These are phyloP conservation scores for Diaporthe longicolla DNA, from an alignment of 2,329 filamentous ascomycete genomes.

Conservation along the genomic window DNA sequence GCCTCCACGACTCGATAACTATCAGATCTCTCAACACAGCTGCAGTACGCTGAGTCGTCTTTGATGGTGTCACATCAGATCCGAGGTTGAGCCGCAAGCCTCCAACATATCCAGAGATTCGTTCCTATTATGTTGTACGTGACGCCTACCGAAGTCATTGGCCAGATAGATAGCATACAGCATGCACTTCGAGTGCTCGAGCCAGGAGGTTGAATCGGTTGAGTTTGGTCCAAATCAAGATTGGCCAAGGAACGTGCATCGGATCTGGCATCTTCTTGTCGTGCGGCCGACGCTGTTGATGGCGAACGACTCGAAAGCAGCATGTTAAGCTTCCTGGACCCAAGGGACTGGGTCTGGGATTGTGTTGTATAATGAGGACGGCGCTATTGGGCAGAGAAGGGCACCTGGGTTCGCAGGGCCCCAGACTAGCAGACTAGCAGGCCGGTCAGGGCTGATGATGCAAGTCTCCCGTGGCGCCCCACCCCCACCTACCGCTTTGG, in stretches of 20 bases:
- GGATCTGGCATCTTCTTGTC: constrained; percentile 23
- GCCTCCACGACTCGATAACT: not conserved
- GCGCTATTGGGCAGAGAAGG: not conserved
- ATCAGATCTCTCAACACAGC: not conserved
- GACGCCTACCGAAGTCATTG: not conserved
- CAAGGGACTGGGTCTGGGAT: not conserved
- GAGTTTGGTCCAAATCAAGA: constrained; percentile 9
- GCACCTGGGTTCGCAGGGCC: no score
- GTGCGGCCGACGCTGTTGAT: not conserved
- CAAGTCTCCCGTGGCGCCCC: constrained; percentile 15
- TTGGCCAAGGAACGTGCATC: constrained; percentile 17
- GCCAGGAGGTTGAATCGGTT: constrained; percentile 17
- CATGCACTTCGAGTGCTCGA: not conserved
- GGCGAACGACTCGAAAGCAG: constrained; percentile 11
- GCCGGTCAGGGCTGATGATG: constrained; percentile 12
- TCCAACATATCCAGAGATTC: not conserved
- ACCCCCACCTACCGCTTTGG: constrained; percentile 33
- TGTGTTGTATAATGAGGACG: constrained; percentile 9
- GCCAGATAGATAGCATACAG: no score
- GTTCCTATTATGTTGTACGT: not conserved
- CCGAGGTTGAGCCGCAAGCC: not conserved
- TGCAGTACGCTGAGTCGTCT: constrained; percentile 8
- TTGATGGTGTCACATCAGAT: not conserved
- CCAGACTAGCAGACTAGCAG: not conserved
- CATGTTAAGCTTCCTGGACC: not conserved